Evolutionary conservation across 2,329 filamentous ascomycete genomes (phyloP), one percentile per base, ranked within the genome.

Genomic region (Penicillium verrucosum): DNA sequence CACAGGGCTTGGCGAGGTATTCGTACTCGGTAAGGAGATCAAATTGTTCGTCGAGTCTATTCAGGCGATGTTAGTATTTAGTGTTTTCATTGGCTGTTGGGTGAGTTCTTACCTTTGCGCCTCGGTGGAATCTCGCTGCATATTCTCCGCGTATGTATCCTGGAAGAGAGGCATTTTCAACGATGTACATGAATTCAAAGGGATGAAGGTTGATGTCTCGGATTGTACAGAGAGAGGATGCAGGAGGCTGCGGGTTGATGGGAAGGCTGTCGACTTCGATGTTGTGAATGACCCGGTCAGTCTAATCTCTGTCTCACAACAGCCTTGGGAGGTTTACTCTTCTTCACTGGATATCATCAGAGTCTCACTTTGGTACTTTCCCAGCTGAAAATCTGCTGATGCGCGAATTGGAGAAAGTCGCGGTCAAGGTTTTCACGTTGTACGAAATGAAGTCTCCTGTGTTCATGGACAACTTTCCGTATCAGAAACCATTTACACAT

Each of bases 81-180:
- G 11, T 16, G 9, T n/a, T 34, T 49, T 29, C 6, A 54, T 43
- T 42, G 45, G 37, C 11, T 42, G 36, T 3, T 40, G 11, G 11
- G 11, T 18, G 21, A 18, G 21, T n/a, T 37, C 41, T 43, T 43
- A 37, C 52, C 52, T 50, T 23, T 50, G 52, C 6, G 45, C 52
- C 41, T 54, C 52, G 52, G 44, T 36, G 52, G 52, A 43, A 54
- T 50, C 45, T 18, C 52, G 45, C 18, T 38, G 44, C 45, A 54
- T 54, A 54, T 54, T 54, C 45, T 54, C 52, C 44, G 52, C 29
- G 45, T 54, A 54, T 36, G 52, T 29, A 54, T 54, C 52, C 16
- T 16, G 8, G 9, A 38, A n/a, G 5, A 23, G 6, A n/a, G 51
- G 6, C 51, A 53, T 53, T 29, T 46, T 46, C 12, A 4, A 27